phyloP scores from a whole-genome alignment of 495 filamentous ascomycete genomes.

The Aspergillus nidulans region DNA sequence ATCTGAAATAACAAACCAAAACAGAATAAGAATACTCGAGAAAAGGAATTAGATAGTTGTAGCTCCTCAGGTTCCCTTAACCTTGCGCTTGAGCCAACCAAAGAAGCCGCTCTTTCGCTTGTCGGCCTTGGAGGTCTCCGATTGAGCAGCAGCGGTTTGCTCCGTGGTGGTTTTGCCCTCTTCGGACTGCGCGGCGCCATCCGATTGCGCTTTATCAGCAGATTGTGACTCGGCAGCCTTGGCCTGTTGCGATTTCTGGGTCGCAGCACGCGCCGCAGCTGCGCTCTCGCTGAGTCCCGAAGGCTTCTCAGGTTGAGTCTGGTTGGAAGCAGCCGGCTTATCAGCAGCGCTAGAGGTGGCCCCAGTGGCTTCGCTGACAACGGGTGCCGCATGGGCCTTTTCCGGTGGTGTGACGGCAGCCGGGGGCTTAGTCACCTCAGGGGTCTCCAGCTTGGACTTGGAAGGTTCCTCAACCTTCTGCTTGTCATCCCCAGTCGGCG shows the following conservation, averaged over 20 bases:
- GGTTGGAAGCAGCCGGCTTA: conserved; percentile 2
- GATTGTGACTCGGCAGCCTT: conserved; percentile 7
- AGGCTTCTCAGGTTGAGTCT: conserved; percentile 3
- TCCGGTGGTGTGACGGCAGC: conserved; percentile 6
- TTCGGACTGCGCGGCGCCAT: conserved; percentile 11
- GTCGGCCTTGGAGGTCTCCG: conserved; percentile 16
- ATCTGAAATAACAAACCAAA: conserved; percentile 6
- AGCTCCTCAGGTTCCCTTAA: conserved; percentile 19
- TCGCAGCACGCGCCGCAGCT: conserved; percentile 2
- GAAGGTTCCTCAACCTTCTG: background rate
- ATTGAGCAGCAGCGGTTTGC: conserved; percentile 10
- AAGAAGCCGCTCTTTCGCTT: conserved; percentile 27
- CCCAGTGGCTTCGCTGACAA: background rate
- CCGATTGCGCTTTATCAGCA: conserved; percentile 4
- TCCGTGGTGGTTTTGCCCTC: conserved; percentile 12
- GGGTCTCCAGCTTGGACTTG: conserved; percentile 5
- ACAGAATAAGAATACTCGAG: conserved; percentile 3
- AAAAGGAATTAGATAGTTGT: background rate
- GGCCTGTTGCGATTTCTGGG: conserved; percentile 7
- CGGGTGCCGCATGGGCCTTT: conserved; percentile 5
- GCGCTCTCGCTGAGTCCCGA: conserved; percentile 4
- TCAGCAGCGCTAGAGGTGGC: background rate
- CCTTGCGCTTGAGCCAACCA: conserved; percentile 29
- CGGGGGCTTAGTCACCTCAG: conserved; percentile 8
- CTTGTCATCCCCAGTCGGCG: background rate